Evolutionary conservation across 2,329 filamentous ascomycete species (phyloP).

Genomic region (Fusarium mundagurra): DNA sequence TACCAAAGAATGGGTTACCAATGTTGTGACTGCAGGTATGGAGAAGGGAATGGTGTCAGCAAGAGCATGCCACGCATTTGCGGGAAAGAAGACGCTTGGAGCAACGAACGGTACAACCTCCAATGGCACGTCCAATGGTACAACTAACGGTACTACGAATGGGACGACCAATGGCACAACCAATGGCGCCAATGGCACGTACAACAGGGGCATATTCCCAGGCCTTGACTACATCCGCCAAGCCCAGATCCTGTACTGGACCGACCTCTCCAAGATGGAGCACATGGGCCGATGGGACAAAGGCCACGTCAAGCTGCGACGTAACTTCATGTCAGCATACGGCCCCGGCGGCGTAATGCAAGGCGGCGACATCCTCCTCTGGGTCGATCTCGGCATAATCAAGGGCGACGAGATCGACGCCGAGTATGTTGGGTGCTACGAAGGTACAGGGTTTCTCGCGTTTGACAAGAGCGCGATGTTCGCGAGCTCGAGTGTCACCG

Average conservation of each 20-base stretch:
- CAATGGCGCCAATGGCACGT: neutral
- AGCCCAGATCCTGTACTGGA: conserved; percentile 25
- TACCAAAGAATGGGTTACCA: neutral
- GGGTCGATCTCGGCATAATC: conserved; percentile 29
- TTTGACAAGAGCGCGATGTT: conserved; percentile 31
- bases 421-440: conserved; percentile 30
- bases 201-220: neutral
- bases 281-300: conserved; percentile 28
- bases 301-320: conserved; percentile 24
- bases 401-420: conserved; percentile 27
- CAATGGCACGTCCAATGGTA: neutral
- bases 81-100: neutral
- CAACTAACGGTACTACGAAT: neutral
- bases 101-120: neutral
- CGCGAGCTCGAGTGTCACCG: neutral
- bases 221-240: conserved; percentile 21
- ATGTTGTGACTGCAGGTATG: neutral
- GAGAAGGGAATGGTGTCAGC: neutral
- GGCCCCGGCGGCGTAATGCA: conserved; percentile 11
- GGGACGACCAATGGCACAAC: neutral
- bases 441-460: conserved; percentile 21
- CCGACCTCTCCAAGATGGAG: conserved; percentile 28
- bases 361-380: conserved; percentile 17
- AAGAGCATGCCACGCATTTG: neutral
- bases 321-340: conserved; percentile 22